Evolutionary conservation across 371 early-diverging fungal genomes (phyloP), one percentile per base, ranked within the genome.

Genomic region (Nosema muscidifuracis): DNA sequence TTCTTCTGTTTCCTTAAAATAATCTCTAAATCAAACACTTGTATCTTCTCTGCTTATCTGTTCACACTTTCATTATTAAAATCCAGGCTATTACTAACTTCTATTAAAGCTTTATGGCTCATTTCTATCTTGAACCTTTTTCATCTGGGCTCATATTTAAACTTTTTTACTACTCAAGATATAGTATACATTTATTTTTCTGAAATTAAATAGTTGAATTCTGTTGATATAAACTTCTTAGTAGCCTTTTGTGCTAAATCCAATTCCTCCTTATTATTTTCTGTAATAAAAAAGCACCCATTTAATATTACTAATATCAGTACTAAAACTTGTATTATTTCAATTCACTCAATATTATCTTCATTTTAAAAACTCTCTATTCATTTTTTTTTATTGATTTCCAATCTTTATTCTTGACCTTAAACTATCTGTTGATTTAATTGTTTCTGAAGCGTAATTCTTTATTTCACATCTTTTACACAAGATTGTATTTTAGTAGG

Each of bases 71-170:
- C 13, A 18, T 44, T 47, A 55, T 31, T 26, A 31, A 63, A 64
- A 10, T 30, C 20, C 13, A 0, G 22, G 34, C 67, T 78, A 26
- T 66, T 56, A 72, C 42, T 43, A 1, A 75, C 15, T 13, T 51
- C 1, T 51, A 10, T n/a, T 71, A 78, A 20, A 15, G 78, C 76
- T 67, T 67, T 71, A 42, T 78, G 78, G 38, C 76, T 76, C 2
- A 72, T 76, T 38, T 30, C 51, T n/a, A 78, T 0, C 31, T 20
- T 44, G 61, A 76, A 78, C 31, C 31, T 61, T 36, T 36, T 65
- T 51, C 72, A 72, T 61, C 16, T 67, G 24, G 76, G 30, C 1
- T 71, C 12, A 47, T 65, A 62, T 33, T 63, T 60, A 56, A 77
- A 65, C 36, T 75, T 60, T n/a, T 78, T 44, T 13, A 71, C 50